Evolutionary conservation across 2,329 filamentous ascomycete species (phyloP), one percentile per base, ranked within the genome.

Genomic region (Epichloe uncinata): DNA sequence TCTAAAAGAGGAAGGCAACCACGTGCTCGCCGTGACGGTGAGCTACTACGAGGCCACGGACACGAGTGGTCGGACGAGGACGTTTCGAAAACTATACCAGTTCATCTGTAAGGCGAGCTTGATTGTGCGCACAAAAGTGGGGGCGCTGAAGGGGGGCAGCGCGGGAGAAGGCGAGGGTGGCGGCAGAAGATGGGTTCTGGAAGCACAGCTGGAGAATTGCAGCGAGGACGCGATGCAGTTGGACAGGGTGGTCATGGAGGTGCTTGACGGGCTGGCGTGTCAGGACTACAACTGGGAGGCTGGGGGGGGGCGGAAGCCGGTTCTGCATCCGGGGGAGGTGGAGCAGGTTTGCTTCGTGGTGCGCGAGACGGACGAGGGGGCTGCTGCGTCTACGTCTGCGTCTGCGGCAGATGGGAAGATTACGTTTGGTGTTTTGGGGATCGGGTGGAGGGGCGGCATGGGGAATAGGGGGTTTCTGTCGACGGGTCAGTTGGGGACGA

Each of bases 131-230:
- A 96, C 91, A 1, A 98, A 97, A 65, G 79, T 88, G 3, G 86
- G 85, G 3, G 75, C 81, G 47, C 62, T 87, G 50, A 61, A 74
- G 15, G 45, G 49, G 15, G 45, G 49, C 33, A 44, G 49, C 33
- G 44, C 49, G 33, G 50, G 51, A 22, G 37, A 38, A n/a, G 8
- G 37, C 37, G 18, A 18, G 38, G 18, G 12, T 2, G 52, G 16
- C 41, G 68, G 16, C 50, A 55, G 70, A 53, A 63, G 69, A 52
- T 95, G 87, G 77, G 82, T 87, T 13, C 73, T 98, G 46, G 93
- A 98, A 66, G 93, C 91, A 26, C 93, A 98, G 69, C 68, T 98
- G 52, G 93, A 98, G 71, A 98, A 97, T 66, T 86, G 90, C 61
- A 87, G 87, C 44, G 90, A 96, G 63, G 82, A 83, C 42, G 73